Conservation (phyloP, 257 asterid genomes). For the Capsicum pubescens region DNA sequence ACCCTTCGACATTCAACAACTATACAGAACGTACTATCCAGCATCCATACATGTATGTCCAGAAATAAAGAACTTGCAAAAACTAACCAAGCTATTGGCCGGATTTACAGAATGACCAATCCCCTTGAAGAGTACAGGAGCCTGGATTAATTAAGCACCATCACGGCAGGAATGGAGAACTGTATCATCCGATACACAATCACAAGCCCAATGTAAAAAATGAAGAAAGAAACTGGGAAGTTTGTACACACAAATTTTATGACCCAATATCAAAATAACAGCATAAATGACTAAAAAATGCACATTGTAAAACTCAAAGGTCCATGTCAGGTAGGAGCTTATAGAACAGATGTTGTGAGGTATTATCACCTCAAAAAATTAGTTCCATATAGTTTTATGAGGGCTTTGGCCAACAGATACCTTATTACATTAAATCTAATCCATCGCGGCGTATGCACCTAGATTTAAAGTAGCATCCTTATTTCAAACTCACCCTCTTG, state of each 20-base stretch:
- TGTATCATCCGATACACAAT: neutral
- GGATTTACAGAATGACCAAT: conserved; percentile 82
- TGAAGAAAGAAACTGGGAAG: neutral
- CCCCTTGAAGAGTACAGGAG: conserved; percentile 88
- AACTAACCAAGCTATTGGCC: conserved; percentile 73
- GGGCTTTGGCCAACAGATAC: neutral
- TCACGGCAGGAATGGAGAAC: neutral
- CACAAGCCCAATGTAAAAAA: conserved; percentile 5
- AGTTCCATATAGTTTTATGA: neutral
- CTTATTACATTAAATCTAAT: neutral
- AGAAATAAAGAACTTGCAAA: conserved; percentile 6
- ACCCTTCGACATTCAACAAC: neutral
- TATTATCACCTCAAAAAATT: neutral
- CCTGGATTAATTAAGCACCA: conserved; percentile 47
- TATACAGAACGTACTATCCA: neutral
- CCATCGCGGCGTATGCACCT: neutral
- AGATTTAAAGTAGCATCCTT: too few relatives aligned
- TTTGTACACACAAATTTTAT: neutral
- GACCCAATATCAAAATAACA: neutral
- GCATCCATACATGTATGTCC: neutral
- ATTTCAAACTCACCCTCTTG: too few relatives aligned
- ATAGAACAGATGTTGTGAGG: neutral
- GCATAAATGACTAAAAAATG: conserved; percentile 11
- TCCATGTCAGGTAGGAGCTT: neutral
- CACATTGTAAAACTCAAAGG: neutral